These are phyloP conservation scores for Ministeria vibrans DNA, from an alignment of 78 protist species.

Conservation along the genomic window DNA sequence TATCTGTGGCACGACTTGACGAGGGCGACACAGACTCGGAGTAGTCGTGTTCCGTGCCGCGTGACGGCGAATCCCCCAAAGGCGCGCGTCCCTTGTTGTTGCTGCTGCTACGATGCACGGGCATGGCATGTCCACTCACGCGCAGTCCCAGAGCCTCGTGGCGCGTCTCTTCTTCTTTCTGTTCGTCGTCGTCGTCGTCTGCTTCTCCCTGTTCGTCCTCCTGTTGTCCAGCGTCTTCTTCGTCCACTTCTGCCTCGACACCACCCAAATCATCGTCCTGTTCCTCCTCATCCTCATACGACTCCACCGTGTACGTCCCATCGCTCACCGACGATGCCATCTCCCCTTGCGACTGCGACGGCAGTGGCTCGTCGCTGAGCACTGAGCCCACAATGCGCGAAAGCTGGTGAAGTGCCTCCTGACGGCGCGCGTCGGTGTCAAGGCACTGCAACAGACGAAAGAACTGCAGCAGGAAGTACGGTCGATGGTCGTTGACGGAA, in stretches of 20 bases:
- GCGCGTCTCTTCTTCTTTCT: neutral
- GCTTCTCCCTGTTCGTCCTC: neutral
- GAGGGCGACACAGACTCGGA: neutral
- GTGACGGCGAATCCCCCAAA: neutral
- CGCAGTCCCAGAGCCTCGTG: neutral
- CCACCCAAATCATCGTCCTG: neutral
- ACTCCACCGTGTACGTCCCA: no score
- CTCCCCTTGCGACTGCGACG: neutral
- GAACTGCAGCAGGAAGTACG: conserved; percentile 1
- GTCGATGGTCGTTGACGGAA: neutral
- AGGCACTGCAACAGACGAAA: neutral
- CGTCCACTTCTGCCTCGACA: neutral
- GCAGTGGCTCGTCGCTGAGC: neutral
- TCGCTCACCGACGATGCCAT: neutral
- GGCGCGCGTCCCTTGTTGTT: neutral
- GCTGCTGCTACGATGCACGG: neutral
- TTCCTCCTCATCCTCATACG: neutral
- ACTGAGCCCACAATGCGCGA: neutral
- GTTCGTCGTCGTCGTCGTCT: neutral
- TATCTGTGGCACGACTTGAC: neutral
- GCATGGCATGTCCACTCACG: neutral
- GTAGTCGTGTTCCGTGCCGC: neutral
- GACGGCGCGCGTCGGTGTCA: neutral
- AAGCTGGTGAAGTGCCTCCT: neutral
- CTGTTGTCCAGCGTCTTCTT: neutral